Percentiles rank a stretch among this genome's conserved stretches.
Evolutionary conservation across 805 yeast genomes (phyloP).

Genomic region (Ascoidea tarda): DNA sequence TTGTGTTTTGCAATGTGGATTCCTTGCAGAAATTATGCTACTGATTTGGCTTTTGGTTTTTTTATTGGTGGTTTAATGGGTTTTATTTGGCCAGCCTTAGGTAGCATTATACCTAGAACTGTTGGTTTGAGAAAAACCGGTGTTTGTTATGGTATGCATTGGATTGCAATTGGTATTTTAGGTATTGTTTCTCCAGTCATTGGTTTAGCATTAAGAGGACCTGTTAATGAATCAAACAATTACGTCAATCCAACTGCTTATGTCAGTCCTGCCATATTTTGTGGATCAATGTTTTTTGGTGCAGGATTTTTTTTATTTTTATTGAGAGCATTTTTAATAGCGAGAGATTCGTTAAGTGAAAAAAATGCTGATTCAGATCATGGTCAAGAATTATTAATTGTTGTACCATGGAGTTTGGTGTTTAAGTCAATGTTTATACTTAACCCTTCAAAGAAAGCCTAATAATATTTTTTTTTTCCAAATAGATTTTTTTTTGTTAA

Average conservation of each 20-base stretch:
- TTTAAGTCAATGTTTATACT: constrained; percentile 4
- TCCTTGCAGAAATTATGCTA: constrained; percentile 42
- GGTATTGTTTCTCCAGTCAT: constrained; percentile 47
- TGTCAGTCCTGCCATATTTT: constrained; percentile 38
- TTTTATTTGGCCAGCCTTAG: constrained; percentile 38
- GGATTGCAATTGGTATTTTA: constrained; percentile 35
- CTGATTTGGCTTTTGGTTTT: constrained; percentile 36
- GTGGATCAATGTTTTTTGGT: constrained; percentile 38
- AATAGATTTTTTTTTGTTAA: too few relatives aligned
- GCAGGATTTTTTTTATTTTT: constrained; percentile 27
- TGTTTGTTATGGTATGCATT: constrained; percentile 33
- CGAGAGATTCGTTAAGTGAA: constrained; percentile 26
- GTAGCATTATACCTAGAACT: constrained; percentile 35
- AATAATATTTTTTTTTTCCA: too few relatives aligned
- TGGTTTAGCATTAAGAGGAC: constrained; percentile 34
- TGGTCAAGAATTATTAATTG: constrained; percentile 10
- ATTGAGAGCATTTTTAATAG: constrained; percentile 40
- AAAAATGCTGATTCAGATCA: constrained; percentile 16
- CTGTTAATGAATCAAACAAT: constrained; percentile 7
- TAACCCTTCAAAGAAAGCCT: background rate
- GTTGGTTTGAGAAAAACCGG: constrained; percentile 40
- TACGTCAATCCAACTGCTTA: constrained; percentile 26
- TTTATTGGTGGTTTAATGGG: constrained; percentile 49
- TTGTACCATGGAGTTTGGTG: constrained; percentile 3
- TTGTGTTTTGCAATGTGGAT: constrained; percentile 38